phyloP scores from a whole-genome alignment of 2,329 filamentous ascomycete species.

The Alternaria viburni region DNA sequence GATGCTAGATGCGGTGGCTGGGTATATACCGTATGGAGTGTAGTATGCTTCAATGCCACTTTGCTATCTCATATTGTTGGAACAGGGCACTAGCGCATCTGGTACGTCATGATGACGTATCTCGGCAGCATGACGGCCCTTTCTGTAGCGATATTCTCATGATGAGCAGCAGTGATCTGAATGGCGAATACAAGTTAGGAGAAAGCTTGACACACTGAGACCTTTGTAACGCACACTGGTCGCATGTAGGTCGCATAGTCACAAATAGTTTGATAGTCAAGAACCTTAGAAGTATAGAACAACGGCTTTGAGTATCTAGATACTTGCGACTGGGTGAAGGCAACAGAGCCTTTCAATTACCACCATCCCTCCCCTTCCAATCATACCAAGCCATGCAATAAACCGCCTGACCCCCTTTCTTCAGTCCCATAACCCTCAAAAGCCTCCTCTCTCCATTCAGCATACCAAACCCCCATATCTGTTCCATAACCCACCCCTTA shows the following conservation, averaged over 20 bases:
- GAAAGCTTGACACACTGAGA: neutral
- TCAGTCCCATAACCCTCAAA: neutral
- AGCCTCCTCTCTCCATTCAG: neutral
- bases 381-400: neutral
- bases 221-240: neutral
- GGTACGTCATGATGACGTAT: neutral
- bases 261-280: neutral
- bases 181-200: neutral
- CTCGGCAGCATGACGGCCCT: neutral
- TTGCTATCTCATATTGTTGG: neutral
- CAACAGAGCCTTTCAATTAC: neutral
- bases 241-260: neutral
- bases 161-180: neutral
- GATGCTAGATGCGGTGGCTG: neutral
- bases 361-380: neutral
- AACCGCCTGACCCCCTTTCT: neutral
- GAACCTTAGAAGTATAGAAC: neutral
- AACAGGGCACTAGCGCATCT: neutral
- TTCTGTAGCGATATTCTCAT: neutral
- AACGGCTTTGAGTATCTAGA: neutral
- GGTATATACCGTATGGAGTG: neutral
- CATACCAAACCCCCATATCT: neutral
- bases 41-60: neutral
- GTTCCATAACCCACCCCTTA: neutral
- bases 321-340: neutral